These are phyloP conservation scores for Discostella stelligeroides DNA, from an alignment of 108 stramenopile species.

Conservation along the genomic window DNA sequence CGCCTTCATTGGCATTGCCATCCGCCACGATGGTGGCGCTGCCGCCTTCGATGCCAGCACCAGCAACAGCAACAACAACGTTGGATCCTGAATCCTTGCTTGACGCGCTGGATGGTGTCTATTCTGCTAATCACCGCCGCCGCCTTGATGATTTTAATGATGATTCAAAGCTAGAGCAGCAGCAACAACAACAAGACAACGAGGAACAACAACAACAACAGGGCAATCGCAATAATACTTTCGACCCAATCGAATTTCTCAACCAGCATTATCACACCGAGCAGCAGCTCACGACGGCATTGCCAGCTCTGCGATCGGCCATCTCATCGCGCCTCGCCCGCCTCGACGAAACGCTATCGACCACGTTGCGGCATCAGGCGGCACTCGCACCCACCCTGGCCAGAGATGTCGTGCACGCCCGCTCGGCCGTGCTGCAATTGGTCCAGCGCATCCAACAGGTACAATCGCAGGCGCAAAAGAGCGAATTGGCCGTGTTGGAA, in stretches of 20 bases:
- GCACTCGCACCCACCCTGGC: slow-evolving; percentile 63
- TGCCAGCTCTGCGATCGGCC: slow-evolving; percentile 72
- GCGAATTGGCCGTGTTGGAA: slow-evolving; percentile 77
- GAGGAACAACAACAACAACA: not conserved
- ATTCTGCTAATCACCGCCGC: slow-evolving; percentile 26
- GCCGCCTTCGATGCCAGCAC: not conserved
- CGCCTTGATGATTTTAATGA: not conserved
- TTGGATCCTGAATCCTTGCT: slow-evolving; percentile 55
- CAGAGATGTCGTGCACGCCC: slow-evolving; percentile 71
- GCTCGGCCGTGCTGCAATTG: slow-evolving; percentile 58
- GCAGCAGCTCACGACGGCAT: slow-evolving; percentile 55
- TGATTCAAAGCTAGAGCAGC: slow-evolving; percentile 8
- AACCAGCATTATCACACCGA: slow-evolving; percentile 81
- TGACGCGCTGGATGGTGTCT: slow-evolving; percentile 61
- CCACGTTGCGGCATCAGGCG: slow-evolving; percentile 76
- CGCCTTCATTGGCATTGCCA: too few relatives aligned
- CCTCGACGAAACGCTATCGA: slow-evolving; percentile 77
- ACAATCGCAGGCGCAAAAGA: slow-evolving; percentile 70
- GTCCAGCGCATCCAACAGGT: slow-evolving; percentile 66
- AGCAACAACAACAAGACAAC: slow-evolving; percentile 6
- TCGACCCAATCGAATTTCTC: slow-evolving; percentile 82
- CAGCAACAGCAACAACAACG: slow-evolving; percentile 20
- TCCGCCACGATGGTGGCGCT: slow-evolving; percentile 3
- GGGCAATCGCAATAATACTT: slow-evolving; percentile 17
- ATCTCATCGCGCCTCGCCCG: slow-evolving; percentile 65